Base-by-base conservation (phyloP, 495 filamentous ascomycete species). In the Lichina pygmaea region DNA sequence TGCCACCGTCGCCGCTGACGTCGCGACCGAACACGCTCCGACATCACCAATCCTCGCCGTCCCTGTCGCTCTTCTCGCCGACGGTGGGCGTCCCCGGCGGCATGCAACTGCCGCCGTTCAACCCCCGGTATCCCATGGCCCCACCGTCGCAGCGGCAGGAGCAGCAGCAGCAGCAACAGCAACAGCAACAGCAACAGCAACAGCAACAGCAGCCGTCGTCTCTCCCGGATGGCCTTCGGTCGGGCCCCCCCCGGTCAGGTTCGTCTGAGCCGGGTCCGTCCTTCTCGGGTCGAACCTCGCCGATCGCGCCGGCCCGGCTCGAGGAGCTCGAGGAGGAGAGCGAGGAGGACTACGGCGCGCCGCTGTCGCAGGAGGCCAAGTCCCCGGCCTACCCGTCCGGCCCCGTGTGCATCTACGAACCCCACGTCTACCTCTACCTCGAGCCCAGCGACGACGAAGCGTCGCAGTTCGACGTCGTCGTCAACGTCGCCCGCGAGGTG, bases 401-500 rank as follows among this genome's bases (percentile, higher is more conserved):
- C 0, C 89, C 89, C 0, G 78, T 94, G 15, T 75, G 77, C 52
- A 93, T 97, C 31, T 91, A 94, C 50, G 77, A 85, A 40, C 76
- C 84, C n/a, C 75, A 78, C n/a, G 79, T 97, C 1, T 93, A 76
- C 52, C 65, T 97, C 0, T 97, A 92, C 50, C 60, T 92, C 38
- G 89, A 97, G 57, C 89, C 89, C 5, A 86, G 78, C 6, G 72
- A 72, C 0, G 76, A 86, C 44, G 81, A 93, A 54, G 86, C 86
- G 3, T 63, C 75, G 9, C 63, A 77, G 42, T 97, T 92, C 53
- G 89, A 95, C 55, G 77, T 94, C 4, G 73, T 97, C 34, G 72
- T 97, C 44, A 97, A 97, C 53, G 89, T 97, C 17, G 89, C 89
- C 2, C 81, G 83, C 51, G 89, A 97, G 61, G 89, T 97, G 4